Evolutionary conservation across 768 basidiomycete genomes (phyloP).

Genomic region (Rhodotorula paludigena): DNA sequence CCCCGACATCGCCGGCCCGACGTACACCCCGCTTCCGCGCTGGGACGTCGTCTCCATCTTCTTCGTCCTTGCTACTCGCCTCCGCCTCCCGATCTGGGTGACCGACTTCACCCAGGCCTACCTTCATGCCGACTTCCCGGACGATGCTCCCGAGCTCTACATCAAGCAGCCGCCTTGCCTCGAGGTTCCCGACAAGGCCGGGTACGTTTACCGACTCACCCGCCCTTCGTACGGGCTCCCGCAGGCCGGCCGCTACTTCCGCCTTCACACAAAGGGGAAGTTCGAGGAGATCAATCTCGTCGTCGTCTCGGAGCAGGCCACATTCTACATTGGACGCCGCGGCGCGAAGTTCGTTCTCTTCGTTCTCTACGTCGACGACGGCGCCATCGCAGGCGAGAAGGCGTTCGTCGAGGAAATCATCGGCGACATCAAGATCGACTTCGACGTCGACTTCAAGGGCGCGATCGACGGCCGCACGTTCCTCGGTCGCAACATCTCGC

Average conservation of each 20-base stretch:
- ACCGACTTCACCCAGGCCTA: neutral
- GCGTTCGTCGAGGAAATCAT: slow-evolving; percentile 36
- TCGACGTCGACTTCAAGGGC: slow-evolving; percentile 34
- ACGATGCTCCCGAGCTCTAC: neutral
- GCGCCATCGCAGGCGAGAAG: slow-evolving; percentile 29
- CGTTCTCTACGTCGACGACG: slow-evolving; percentile 23
- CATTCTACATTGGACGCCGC: neutral
- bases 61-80: neutral
- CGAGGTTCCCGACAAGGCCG: neutral
- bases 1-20: neutral
- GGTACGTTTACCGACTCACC: neutral
- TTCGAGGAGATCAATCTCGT: neutral
- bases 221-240: neutral
- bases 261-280: neutral
- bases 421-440: neutral
- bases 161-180: neutral
- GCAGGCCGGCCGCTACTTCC: neutral
- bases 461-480: slow-evolving; percentile 13
- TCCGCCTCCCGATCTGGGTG: neutral
- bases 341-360: neutral
- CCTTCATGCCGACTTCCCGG: neutral
- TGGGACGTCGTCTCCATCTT: neutral
- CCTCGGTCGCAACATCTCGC: neutral
- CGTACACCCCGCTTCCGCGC: neutral
- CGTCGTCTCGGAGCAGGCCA: neutral